Evolutionary conservation across 2,329 filamentous ascomycete species (phyloP), one percentile per base, ranked within the genome.

Genomic region (Trichoderma sp.): DNA sequence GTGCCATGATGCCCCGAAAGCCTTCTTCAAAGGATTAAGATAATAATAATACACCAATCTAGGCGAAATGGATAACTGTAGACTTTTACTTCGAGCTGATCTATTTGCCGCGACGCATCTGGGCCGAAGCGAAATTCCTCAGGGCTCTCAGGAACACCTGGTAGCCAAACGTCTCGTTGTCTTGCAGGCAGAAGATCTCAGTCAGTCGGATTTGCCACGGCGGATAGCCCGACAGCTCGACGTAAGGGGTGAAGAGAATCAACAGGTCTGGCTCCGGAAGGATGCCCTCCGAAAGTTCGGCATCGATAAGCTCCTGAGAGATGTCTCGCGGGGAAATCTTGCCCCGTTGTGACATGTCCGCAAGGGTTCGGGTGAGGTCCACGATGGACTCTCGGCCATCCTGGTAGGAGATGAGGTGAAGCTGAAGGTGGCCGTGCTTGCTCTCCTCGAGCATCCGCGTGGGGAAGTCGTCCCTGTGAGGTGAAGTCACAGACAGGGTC

Each of bases 121-220:
- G 91, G 3, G 93, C 94, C 69, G 88, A 89, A 10, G 92, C 90
- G 78, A 87, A 99, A 72, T 90, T 92, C 76, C 91, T 90, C 71
- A 99, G 79, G 1, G 90, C 94, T 68, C 89, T 85, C 69, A 98
- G 81, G 76, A 98, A 99, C 34, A 96, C 90, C 74, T 97, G 93
- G 77, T 99, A 99, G 51, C 93, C 93, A 19, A 99, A 93, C 1
- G 88, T 88, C 68, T 90, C 85, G 75, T 92, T 92, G 74, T 93
- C 90, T 64, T 85, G 84, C 14, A 91, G 80, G 72, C 88, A 86
- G 76, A 93, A 97, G 65, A 99, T 97, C 81, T 99, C 95, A 0
- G 93, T 97, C 74, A 99, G 80, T 50, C 95, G 86, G 67, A 98
- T 85, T 78, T 97, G 95, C 95, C 95, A 99, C 1, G 95, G 95